Conservation (phyloP, 2,329 filamentous ascomycete genomes). For the Geosmithia flava region DNA sequence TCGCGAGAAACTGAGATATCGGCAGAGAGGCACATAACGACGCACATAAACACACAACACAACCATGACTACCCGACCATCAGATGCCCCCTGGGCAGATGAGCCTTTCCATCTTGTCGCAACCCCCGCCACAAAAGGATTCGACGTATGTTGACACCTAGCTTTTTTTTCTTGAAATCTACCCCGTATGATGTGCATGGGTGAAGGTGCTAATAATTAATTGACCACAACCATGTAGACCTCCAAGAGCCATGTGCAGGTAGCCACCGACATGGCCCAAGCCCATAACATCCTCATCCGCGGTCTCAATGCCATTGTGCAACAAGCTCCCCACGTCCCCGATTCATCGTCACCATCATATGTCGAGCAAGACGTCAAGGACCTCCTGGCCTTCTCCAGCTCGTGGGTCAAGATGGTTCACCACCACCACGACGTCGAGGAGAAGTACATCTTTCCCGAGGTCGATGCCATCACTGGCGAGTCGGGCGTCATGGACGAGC, state of each 20-base stretch:
- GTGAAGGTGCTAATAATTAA: not conserved
- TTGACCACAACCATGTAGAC: not conserved
- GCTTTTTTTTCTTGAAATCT: not conserved
- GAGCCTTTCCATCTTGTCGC: not conserved
- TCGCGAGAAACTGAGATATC: not conserved
- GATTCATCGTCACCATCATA: conserved; percentile 3
- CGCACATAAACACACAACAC: not conserved
- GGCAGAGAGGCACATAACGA: not conserved
- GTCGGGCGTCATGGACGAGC: conserved; percentile 16
- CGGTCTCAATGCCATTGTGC: conserved; percentile 17
- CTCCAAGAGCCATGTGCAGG: not conserved
- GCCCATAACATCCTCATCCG: conserved; percentile 16
- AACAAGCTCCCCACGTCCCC: conserved; percentile 14
- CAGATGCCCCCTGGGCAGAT: not conserved
- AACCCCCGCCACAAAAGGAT: not conserved
- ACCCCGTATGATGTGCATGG: not conserved
- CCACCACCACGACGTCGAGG: conserved; percentile 21
- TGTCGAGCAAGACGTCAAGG: conserved; percentile 7
- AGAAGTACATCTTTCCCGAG: conserved; percentile 19
- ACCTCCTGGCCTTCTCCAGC: conserved; percentile 5
- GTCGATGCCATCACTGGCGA: conserved; percentile 15
- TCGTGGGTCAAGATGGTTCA: conserved; percentile 19
- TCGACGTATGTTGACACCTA: not conserved
- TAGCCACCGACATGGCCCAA: conserved; percentile 11
- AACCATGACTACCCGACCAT: conserved; percentile 1